Conservation (phyloP, 306 rosid species). For the Malus orientalis region DNA sequence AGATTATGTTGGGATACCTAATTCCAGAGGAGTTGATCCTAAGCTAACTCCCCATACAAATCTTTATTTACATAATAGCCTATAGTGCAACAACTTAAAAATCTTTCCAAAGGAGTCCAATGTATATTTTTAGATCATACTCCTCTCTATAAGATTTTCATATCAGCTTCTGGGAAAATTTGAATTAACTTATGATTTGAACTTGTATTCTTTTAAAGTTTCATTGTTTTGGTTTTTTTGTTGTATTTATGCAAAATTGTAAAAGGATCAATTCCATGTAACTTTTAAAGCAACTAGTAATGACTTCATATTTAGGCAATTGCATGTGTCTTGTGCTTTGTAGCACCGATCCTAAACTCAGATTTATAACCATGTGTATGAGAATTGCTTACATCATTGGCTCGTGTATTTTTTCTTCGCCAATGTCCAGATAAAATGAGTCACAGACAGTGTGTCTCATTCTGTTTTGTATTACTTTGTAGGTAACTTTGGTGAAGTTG, state of each 20-base stretch:
- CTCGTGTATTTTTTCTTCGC: neutral
- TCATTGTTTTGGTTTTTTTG: neutral
- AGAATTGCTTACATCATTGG: neutral
- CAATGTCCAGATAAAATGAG: neutral
- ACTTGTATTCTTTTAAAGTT: neutral
- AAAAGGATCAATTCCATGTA: neutral
- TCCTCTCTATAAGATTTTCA: neutral
- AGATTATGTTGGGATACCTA: neutral
- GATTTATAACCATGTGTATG: neutral
- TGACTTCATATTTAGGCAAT: neutral
- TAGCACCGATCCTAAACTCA: neutral
- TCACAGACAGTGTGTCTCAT: neutral
- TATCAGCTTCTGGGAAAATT: neutral
- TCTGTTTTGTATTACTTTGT: slow-evolving; percentile 2
- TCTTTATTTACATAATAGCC: neutral
- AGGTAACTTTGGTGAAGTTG: slow-evolving; percentile 91
- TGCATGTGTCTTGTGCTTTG: neutral
- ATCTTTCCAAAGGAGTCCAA: neutral
- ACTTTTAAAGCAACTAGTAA: neutral
- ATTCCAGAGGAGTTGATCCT: neutral
- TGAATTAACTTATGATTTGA: neutral
- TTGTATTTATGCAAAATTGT: neutral
- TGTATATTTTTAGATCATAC: neutral
- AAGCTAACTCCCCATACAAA: neutral
- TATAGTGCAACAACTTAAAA: neutral